Base-by-base conservation (phyloP, 306 rosid species). In the Vigna trinervia region DNA sequence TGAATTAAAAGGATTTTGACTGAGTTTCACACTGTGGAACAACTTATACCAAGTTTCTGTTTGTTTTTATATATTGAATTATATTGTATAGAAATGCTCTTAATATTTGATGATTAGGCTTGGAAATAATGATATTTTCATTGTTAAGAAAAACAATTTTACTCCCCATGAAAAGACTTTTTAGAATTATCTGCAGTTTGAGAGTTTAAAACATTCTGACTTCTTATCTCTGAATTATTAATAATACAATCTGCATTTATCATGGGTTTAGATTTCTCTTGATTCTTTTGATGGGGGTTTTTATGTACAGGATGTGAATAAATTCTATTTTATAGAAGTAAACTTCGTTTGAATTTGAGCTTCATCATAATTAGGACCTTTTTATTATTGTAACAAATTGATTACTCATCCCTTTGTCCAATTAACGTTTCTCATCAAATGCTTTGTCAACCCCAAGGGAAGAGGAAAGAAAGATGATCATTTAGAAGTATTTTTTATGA, bases 161-260 rank as follows among this genome's bases (percentile, higher is more conserved):
- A 4, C n/a, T 56, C 48, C 50, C 73, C 30, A 23, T 66, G 13
- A 15, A 53, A 41, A 23, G 67, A 10, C 36, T 11, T 52, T 66
- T 51, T 23, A 22, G 73, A 43, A 19, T 39, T 41, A 51, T 19
- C 47, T 10, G 9, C 59, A 50, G 12, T 6, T 47, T 62, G n/a
- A 23, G 13, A 39, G 56, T 36, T 64, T 52, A 39, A 45, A 66
- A 22, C 48, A 12, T 56, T 56, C 6, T 7, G 22, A 56, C 38
- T 41, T 67, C 6, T 39, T 13, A 10, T 74, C 59, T 45, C 48
- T 63, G 36, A 65, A 34, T 53, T 53, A 28, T 26, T 60, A 12
- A 19, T 74, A 51, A 12, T 65, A 64, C 45, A 63, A 36, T 23
- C 73, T 64, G 78, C 30, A 3, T 64, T 47, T 15, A 50, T 75